A percentile compares a stretch with the other conserved stretches of the same genome.
Conservation (phyloP, 192 early-diverging fungal species). For the Coemansia sp. region DNA sequence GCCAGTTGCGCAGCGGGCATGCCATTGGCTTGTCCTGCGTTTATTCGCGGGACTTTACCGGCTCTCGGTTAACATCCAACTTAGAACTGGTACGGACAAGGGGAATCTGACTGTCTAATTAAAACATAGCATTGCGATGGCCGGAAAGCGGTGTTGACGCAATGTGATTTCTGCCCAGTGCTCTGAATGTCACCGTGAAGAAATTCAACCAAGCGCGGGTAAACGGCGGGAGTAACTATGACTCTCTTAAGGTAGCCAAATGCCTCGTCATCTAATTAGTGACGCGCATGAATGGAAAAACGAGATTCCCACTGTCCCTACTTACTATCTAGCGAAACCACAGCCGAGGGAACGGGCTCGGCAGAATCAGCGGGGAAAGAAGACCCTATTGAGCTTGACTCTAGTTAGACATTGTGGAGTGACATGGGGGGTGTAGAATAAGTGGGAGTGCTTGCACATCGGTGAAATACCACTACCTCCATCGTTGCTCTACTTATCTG, state of each 20-base stretch:
- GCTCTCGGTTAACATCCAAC: conserved; percentile 63
- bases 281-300: conserved; percentile 73
- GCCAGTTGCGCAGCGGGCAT: conserved; percentile 2
- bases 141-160: conserved; percentile 73
- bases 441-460: conserved; percentile 59
- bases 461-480: conserved; percentile 66
- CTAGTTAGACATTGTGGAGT: conserved; percentile 68
- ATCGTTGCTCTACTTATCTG: conserved; percentile 68
- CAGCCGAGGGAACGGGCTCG: conserved; percentile 71
- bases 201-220: conserved; percentile 73
- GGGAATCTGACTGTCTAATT: conserved; percentile 84
- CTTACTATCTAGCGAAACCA: conserved; percentile 74
- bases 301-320: conserved; percentile 67
- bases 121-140: conserved; percentile 85
- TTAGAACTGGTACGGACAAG: conserved; percentile 82
- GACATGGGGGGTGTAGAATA: conserved; percentile 73
- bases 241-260: conserved; percentile 74
- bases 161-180: conserved; percentile 86
- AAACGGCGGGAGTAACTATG: conserved; percentile 81
- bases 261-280: conserved; percentile 65
- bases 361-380: conserved; percentile 68
- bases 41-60: conserved; percentile 8
- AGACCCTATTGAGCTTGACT: conserved; percentile 71
- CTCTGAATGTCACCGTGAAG: conserved; percentile 86
- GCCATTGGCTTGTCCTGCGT: conserved; percentile 6